phyloP scores from a whole-genome alignment of 257 asterid species.

The Nicotiana tabacum region DNA sequence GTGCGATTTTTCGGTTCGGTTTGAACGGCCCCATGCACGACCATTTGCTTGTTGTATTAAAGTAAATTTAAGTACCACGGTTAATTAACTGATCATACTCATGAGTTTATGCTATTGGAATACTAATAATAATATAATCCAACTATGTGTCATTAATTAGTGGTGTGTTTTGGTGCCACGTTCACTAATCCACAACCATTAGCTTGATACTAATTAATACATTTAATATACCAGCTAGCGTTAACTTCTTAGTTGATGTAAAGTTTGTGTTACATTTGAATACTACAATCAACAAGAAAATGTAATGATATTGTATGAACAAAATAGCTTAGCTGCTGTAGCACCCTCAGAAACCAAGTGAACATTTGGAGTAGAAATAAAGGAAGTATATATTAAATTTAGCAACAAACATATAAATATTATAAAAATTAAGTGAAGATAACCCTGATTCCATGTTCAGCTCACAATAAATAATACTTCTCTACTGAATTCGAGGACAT shows the following conservation, averaged over 20 bases:
- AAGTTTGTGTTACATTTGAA: background rate
- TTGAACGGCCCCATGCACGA: background rate
- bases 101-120: background rate
- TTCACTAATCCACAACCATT: background rate
- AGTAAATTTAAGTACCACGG: background rate
- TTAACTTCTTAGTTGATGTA: background rate
- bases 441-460: constrained; percentile 15
- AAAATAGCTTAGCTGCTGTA: background rate
- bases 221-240: no score
- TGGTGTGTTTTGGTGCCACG: background rate
- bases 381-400: background rate
- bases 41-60: background rate
- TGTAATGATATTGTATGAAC: no score
- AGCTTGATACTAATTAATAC: background rate
- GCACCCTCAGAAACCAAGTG: background rate
- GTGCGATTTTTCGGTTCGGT: no score
- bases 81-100: background rate
- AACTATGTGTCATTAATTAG: background rate
- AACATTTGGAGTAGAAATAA: background rate
- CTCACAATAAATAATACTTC: background rate
- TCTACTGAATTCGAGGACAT: constrained; percentile 4
- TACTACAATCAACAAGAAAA: background rate
- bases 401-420: no score
- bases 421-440: background rate
- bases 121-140: background rate